phyloP scores from a whole-genome alignment of 1,284 basidiomycete species.

The Ceratobasidium sp. region DNA sequence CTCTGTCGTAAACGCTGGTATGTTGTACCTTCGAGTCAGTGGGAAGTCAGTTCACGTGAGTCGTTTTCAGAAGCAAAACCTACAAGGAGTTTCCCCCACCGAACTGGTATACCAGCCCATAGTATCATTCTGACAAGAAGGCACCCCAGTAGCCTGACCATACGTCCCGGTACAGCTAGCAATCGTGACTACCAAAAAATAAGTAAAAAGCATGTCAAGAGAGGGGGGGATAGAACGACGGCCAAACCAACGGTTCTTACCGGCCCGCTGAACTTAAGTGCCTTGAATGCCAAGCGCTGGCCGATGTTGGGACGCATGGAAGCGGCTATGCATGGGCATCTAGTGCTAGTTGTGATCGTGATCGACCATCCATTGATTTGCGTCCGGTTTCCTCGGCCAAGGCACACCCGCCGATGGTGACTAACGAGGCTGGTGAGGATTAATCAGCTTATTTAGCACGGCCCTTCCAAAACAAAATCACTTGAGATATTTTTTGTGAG shows the following conservation, averaged over 20 bases:
- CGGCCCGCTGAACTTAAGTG: too few relatives aligned
- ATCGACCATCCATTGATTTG: not conserved
- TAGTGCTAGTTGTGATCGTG: not conserved
- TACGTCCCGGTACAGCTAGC: not conserved
- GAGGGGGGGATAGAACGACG: not conserved
- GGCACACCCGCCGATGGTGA: not conserved
- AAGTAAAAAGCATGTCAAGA: not conserved
- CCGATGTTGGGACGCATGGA: not conserved
- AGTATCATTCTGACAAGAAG: not conserved
- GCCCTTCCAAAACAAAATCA: not conserved
- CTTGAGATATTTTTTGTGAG: too few relatives aligned
- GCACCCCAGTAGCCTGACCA: not conserved
- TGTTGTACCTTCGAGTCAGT: not conserved
- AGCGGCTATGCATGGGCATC: too few relatives aligned
- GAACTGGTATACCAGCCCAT: slow-evolving; percentile 25
- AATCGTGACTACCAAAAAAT: not conserved
- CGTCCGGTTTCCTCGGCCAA: not conserved
- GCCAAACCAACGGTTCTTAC: too few relatives aligned
- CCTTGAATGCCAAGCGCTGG: too few relatives aligned
- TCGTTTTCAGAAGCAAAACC: not conserved
- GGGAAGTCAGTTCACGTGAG: too few relatives aligned
- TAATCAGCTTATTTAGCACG: not conserved
- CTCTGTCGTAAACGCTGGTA: slow-evolving; percentile 13
- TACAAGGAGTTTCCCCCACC: slow-evolving; percentile 23
- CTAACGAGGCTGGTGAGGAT: not conserved